Evolutionary conservation across 148 eudicot species (phyloP).

Genomic region (Diospyros kaki): DNA sequence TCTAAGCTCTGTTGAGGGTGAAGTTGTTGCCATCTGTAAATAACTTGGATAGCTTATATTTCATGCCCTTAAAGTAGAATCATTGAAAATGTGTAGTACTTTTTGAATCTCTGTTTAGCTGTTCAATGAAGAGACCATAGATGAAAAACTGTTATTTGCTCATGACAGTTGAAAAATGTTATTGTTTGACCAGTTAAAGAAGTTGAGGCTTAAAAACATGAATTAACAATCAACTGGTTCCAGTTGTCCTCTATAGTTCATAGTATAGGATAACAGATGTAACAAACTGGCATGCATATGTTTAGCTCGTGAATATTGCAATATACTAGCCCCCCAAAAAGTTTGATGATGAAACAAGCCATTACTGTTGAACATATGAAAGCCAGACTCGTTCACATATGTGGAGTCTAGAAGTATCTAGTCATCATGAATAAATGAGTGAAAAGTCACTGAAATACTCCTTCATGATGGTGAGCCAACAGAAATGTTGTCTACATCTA

Average conservation of each 20-base stretch:
- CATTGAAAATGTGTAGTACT: neutral
- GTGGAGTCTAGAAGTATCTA: neutral
- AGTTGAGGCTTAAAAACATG: neutral
- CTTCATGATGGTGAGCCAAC: neutral
- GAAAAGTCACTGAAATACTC: neutral
- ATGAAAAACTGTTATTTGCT: neutral
- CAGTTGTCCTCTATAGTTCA: neutral
- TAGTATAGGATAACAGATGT: neutral
- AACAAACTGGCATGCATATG: neutral
- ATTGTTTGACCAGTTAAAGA: neutral
- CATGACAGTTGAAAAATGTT: neutral
- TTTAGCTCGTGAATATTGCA: neutral
- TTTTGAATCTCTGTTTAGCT: neutral
- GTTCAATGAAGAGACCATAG: neutral
- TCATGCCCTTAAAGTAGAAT: neutral
- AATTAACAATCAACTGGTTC: neutral
- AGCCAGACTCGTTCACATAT: conserved; percentile 6
- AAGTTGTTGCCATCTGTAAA: neutral
- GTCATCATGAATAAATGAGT: too few relatives aligned
- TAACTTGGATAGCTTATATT: neutral
- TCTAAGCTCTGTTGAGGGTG: neutral
- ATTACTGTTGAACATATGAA: conserved; percentile 15
- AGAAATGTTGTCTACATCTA: too few relatives aligned
- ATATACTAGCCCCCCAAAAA: neutral
- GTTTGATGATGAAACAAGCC: neutral